Conservation (phyloP, 2,329 filamentous ascomycete species). For the Trichoderma sp. region DNA sequence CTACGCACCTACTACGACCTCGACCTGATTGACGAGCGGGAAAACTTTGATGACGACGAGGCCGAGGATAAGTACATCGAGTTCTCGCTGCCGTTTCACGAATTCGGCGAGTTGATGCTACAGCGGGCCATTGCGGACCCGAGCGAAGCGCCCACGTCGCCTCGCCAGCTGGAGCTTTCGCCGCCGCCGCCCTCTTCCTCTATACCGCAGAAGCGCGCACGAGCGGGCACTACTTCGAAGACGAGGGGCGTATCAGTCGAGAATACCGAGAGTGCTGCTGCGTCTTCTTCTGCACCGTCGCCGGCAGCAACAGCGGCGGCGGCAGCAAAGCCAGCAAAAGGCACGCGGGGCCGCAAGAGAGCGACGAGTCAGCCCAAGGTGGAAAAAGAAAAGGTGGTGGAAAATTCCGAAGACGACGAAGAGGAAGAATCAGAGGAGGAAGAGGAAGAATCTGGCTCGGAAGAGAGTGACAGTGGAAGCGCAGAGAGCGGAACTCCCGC, state of each 20-base stretch:
- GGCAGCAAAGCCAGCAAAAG: slow-evolving; percentile 45
- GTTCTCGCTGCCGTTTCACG: slow-evolving; percentile 61
- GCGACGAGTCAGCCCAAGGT: slow-evolving; percentile 47
- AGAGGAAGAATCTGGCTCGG: slow-evolving; percentile 41
- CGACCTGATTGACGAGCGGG: slow-evolving; percentile 82
- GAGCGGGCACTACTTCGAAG: slow-evolving; percentile 43
- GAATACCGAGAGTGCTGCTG: slow-evolving; percentile 52
- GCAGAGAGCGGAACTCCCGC: slow-evolving; percentile 45
- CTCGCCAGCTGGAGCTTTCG: slow-evolving; percentile 49
- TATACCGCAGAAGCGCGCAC: slow-evolving; percentile 50
- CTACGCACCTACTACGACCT: slow-evolving; percentile 83
- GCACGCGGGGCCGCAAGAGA: slow-evolving; percentile 50
- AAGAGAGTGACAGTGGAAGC: slow-evolving; percentile 42
- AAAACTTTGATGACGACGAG: slow-evolving; percentile 65
- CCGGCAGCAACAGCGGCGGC: slow-evolving; percentile 29
- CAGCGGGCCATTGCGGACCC: slow-evolving; percentile 49
- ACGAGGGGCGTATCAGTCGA: slow-evolving; percentile 51
- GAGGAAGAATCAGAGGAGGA: slow-evolving; percentile 38
- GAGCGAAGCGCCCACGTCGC: slow-evolving; percentile 54
- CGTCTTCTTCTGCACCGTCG: slow-evolving; percentile 45
- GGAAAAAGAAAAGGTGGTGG: slow-evolving; percentile 39
- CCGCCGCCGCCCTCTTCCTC: slow-evolving; percentile 33
- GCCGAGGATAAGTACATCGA: slow-evolving; percentile 66
- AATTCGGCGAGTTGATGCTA: slow-evolving; percentile 54
- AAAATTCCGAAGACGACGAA: slow-evolving; percentile 43